Evolutionary conservation across 805 yeast species (phyloP).

Genomic region (Millerozyma acaciae): DNA sequence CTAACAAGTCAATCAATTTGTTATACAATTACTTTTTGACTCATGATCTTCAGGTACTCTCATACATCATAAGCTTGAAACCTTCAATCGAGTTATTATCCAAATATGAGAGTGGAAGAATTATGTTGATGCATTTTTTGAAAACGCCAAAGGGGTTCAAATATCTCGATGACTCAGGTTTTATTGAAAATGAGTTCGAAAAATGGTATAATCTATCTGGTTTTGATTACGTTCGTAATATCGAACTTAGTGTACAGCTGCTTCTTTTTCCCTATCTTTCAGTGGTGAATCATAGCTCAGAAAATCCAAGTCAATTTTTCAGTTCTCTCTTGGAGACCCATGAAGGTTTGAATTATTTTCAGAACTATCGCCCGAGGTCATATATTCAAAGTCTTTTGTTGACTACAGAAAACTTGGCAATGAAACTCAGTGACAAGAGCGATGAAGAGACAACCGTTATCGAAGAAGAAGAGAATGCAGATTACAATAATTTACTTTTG

Average conservation of each 20-base stretch:
- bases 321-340: slow-evolving; percentile 75
- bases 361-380: slow-evolving; percentile 36
- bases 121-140: slow-evolving; percentile 59
- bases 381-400: slow-evolving; percentile 36
- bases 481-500: neutral
- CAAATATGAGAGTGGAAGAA: slow-evolving; percentile 25
- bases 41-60: slow-evolving; percentile 38
- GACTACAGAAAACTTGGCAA: slow-evolving; percentile 9
- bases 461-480: neutral
- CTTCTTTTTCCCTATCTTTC: slow-evolving; percentile 23
- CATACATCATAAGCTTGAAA: slow-evolving; percentile 45
- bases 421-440: slow-evolving; percentile 10
- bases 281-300: neutral
- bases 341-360: slow-evolving; percentile 68
- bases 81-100: slow-evolving; percentile 50
- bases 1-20: slow-evolving; percentile 15
- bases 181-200: slow-evolving; percentile 61
- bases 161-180: slow-evolving; percentile 55
- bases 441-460: slow-evolving; percentile 9
- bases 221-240: slow-evolving; percentile 43
- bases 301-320: slow-evolving; percentile 48
- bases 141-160: slow-evolving; percentile 67
- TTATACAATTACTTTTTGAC: slow-evolving; percentile 18
- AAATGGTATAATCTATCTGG: slow-evolving; percentile 56
- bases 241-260: slow-evolving; percentile 38